Base-by-base conservation (phyloP, 208 protist genomes). In the Wallacemonas sp. region DNA sequence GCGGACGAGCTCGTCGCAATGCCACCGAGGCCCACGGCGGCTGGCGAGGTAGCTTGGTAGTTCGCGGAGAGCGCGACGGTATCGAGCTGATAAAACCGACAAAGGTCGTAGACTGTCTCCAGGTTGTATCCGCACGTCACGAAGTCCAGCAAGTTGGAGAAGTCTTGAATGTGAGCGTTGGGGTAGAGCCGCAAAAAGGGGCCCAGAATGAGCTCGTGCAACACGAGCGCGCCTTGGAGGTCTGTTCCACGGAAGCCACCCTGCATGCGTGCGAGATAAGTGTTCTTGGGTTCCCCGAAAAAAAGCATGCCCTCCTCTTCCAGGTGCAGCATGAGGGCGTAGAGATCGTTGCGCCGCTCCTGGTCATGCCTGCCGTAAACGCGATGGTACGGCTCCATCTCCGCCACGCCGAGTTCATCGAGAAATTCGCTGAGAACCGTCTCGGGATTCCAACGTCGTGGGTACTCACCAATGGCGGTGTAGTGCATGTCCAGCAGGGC, bases 71-170 rank as follows among this genome's bases (percentile, higher is more conserved):
- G 67, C n/a, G 90, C 90, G 3, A 94, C 71, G 73, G 77, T 82
- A 63, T 96, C 91, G 27, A 97, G 79, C 6, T 75, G 86, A 72
- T 93, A 91, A 56, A 97, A 82, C 3, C 80, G 79, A 55, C 87
- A 94, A 27, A 97, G 71, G 68, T 97, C 92, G 68, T 95, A 97
- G 14, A 95, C 86, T 14, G 92, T 97, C 68, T 97, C 89, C 89
- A 97, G 92, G 59, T 97, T 97, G 70, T 97, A 97, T 12, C 76
- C 54, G 72, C 88, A 97, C 11, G 89, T 90, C 33, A 95, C 75
- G 65, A 95, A 95, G 68, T 97, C 89, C 22, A 94, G 75, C 2
- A 97, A 70, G 66, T 95, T 95, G n/a, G 88, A 94, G 63, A 78
- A 93, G 65, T 95, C 85, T 63, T 95, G 88, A 46, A 95, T 94